Base-by-base conservation (phyloP, 441 rosid genomes). In the Melastoma candidum region DNA sequence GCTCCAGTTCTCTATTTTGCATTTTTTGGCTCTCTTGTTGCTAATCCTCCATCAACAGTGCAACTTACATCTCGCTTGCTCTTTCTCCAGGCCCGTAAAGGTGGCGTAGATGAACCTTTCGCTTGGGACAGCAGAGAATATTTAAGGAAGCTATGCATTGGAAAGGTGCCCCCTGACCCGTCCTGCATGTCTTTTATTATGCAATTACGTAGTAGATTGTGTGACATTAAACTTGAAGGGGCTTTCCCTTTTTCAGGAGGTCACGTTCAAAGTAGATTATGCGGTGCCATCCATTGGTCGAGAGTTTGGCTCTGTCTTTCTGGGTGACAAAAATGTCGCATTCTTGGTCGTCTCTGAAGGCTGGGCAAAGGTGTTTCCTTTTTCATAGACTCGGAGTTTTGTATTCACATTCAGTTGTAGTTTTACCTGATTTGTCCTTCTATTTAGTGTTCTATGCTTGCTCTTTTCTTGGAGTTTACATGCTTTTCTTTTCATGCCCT, bases 121-220 rank as follows among this genome's bases (percentile, higher is more conserved):
- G 97, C 99, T 41, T 93, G 99, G 99, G 85, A 81, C 58, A 90
- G 96, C 77, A 74, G 94, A 64, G 97, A 94, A 63, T 87, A 51
- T 74, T 70, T 89, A 63, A 83, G 99, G 75, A 87, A 87, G 81
- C 89, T 87, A 57, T 89, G 95, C 79, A 80, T 89, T 5, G 99
- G 97, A 54, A 80, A 93, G 97, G 99, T 94, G 54, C 50, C 49
- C 25, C 22, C 41, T 4, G 7, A 32, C 41, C 5, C 41, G 8
- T 6, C 41, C 7, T 32, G 41, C 6, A 32, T 32, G 7, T 8
- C 41, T 32, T 32, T 4, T 32, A 4, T 4, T 1, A 32, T 32
- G 6, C 41, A 4, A 2, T 32, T 32, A 32, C 8, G 8, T 32
- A 32, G 1, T 32, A 32, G 41, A 32, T 32, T 32, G 5, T 4